Base-by-base conservation (phyloP, 1,284 basidiomycete species). In the Rhizoctonia solani region DNA sequence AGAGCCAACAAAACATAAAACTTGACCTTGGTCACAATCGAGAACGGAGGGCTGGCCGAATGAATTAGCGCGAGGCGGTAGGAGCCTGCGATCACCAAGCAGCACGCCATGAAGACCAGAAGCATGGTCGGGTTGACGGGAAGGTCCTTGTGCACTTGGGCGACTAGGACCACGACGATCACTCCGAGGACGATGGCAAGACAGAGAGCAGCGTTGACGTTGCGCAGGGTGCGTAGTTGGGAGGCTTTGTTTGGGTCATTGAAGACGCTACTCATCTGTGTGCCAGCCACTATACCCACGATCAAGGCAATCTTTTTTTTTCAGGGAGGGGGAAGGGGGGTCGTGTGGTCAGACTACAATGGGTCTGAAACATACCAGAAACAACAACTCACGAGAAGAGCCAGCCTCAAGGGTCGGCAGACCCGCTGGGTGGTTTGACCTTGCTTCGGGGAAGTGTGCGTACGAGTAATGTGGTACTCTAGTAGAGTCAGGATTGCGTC, bases 151-250 rank as follows among this genome's bases (percentile, higher is more conserved):
- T 68, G 67, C 49, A 68, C 14, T 21, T 61, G 67, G n/a, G 59
- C 56, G 30, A 68, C 25, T 9, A 68, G 37, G 16, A 32, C 47
- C 25, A 68, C 58, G 5, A 47, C 41, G 37, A 68, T 63, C 27
- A 68, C 50, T 9, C 56, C 50, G 37, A 53, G 27, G 19, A 59
- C 56, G 56, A 68, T 54, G 13, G 39, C 67, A 16, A 68, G 56
- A 42, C 67, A 68, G 39, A 68, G 58, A 9, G 30, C 49, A 27
- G 59, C 67, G 67, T 59, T 61, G 41, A 63, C 56, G 56, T 61
- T 54, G 37, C 67, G 67, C 3, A 68, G 42, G 8, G 67, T 61
- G 21, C 59, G 67, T 23, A 68, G 49, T 25, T 16, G 21, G 27
- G 21, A 29, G n/a, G 47, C 46, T 42, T 44, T 68, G 27, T 41